These are phyloP conservation scores for Talaromyces trachyspermus DNA, from an alignment of 495 filamentous ascomycete genomes.

Conservation along the genomic window DNA sequence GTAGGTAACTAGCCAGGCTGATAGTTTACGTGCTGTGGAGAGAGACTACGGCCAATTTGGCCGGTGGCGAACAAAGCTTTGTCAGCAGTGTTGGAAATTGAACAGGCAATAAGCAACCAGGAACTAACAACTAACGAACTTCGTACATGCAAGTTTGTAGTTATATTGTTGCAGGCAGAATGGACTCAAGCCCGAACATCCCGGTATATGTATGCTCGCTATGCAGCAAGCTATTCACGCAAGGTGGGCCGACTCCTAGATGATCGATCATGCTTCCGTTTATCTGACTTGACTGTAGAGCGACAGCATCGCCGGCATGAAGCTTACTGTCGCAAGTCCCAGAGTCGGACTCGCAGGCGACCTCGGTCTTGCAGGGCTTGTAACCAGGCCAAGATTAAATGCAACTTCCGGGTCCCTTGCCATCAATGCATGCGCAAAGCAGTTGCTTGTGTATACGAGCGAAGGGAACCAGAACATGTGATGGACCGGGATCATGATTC, in stretches of 20 bases:
- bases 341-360: slow-evolving; percentile 1
- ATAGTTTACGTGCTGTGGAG: too few species aligned
- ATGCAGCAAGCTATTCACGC: slow-evolving; percentile 10
- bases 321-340: slow-evolving; percentile 1
- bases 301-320: slow-evolving; percentile 2
- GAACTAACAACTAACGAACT: background rate
- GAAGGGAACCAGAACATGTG: background rate
- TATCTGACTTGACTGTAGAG: background rate
- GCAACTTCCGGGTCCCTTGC: slow-evolving; percentile 9
- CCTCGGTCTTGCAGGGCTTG: slow-evolving; percentile 13
- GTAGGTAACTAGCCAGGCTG: too few species aligned
- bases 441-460: slow-evolving; percentile 11
- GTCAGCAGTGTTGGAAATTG: background rate
- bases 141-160: background rate
- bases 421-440: slow-evolving; percentile 9
- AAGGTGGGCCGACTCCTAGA: slow-evolving; percentile 2
- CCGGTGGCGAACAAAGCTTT: slow-evolving; percentile 1
- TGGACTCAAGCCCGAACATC: background rate
- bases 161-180: background rate
- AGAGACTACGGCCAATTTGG: slow-evolving; percentile 9
- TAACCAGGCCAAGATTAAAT: slow-evolving; percentile 15
- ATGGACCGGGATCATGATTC: background rate
- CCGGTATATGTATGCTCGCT: slow-evolving; percentile 4
- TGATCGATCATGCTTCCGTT: background rate
- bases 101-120: background rate